Conservation (phyloP, 371 early-diverging fungal genomes). For the Rhizopus delemar region DNA sequence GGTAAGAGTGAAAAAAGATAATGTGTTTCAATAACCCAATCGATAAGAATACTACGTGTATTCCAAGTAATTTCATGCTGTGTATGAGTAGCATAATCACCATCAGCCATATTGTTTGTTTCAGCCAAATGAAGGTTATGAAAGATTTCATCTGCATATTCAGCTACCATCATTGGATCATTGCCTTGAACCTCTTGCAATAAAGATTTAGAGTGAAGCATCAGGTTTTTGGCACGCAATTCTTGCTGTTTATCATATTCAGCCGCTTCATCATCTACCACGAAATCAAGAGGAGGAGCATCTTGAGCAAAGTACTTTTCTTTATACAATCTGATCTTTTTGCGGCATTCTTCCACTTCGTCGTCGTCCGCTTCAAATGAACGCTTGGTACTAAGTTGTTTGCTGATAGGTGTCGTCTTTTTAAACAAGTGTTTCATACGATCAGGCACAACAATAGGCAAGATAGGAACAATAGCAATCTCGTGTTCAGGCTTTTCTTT, state of each 20-base stretch:
- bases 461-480: constrained; percentile 28
- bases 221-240: constrained; percentile 15
- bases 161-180: constrained; percentile 91
- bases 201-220: constrained; percentile 28
- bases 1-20: constrained; percentile 88
- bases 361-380: neutral
- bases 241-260: constrained; percentile 27
- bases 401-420: constrained; percentile 1
- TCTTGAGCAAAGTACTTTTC: constrained; percentile 1
- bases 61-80: constrained; percentile 92
- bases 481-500: constrained; percentile 10
- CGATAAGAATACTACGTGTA: constrained; percentile 85
- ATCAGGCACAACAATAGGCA: constrained; percentile 37
- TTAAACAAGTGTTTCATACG: constrained; percentile 9
- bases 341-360: neutral
- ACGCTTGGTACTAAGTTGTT: neutral
- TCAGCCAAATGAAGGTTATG: constrained; percentile 8
- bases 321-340: neutral
- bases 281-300: constrained; percentile 12
- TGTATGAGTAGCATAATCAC: constrained; percentile 70
- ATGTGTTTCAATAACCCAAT: constrained; percentile 90
- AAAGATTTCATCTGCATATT: constrained; percentile 91
- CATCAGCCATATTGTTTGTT: constrained; percentile 62
- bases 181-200: constrained; percentile 55
- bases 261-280: constrained; percentile 9